Evolutionary conservation across 768 basidiomycete species (phyloP).

Genomic region (Termitomyces sp.): DNA sequence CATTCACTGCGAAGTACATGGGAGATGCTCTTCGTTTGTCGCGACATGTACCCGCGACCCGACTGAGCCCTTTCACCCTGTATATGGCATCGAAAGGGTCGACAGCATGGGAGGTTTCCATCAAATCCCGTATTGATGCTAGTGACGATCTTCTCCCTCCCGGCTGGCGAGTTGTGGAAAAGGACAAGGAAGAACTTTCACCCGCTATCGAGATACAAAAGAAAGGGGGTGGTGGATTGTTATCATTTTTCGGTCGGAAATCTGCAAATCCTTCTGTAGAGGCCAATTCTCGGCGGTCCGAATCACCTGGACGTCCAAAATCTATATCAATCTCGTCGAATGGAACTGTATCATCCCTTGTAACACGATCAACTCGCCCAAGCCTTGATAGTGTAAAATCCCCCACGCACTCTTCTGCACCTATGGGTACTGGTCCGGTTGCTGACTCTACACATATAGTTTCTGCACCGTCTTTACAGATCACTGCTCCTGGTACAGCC

Average conservation of each 20-base stretch:
- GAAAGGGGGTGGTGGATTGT: constrained; percentile 49
- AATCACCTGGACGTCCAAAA: constrained; percentile 8
- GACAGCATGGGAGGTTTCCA: constrained; percentile 66
- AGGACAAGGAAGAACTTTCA: constrained; percentile 32
- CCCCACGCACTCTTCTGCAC: constrained; percentile 3
- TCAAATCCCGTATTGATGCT: constrained; percentile 47
- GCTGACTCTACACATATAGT: neutral
- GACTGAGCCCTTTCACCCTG: constrained; percentile 61
- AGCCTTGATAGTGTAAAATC: constrained; percentile 17
- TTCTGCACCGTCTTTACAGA: constrained; percentile 8
- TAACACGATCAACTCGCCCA: constrained; percentile 17
- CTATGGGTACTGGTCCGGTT: constrained; percentile 7
- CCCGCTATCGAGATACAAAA: constrained; percentile 37
- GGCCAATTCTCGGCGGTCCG: constrained; percentile 8
- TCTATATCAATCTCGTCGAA: constrained; percentile 3
- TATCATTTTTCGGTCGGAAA: constrained; percentile 67
- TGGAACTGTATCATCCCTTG: constrained; percentile 10
- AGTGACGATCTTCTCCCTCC: constrained; percentile 56
- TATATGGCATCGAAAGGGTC: constrained; percentile 69
- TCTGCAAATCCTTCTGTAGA: constrained; percentile 7
- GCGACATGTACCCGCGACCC: constrained; percentile 47
- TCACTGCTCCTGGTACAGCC: constrained; percentile 11
- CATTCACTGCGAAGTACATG: constrained; percentile 53
- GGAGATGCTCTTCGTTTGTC: constrained; percentile 60
- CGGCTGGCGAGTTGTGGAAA: constrained; percentile 70